Percentiles rank a stretch among this genome's conserved stretches.
phyloP scores from a whole-genome alignment of 2,329 filamentous ascomycete species.

The Amauroascus niger region DNA sequence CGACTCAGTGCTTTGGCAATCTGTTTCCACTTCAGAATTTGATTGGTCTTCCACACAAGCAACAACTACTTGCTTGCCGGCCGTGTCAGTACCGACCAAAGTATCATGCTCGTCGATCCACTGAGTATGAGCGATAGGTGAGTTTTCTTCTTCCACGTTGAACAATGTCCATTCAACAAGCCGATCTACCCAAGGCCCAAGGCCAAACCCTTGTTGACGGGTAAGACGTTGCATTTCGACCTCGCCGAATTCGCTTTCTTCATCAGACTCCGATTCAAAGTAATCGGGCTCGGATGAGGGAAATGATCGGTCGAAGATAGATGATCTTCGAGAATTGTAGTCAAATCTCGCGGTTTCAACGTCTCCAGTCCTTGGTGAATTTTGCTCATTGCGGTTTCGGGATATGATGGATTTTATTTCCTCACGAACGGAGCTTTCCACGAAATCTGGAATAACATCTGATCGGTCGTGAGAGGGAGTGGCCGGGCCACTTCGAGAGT shows the following conservation, averaged over 20 bases:
- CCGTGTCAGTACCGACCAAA: not conserved
- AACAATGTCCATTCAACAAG: conserved; percentile 51
- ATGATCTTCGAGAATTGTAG: conserved; percentile 16
- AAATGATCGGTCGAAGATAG: conserved; percentile 15
- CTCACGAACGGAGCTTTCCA: conserved; percentile 36
- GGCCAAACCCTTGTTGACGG: conserved; percentile 43
- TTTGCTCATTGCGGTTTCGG: not conserved
- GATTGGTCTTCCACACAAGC: conserved; percentile 17
- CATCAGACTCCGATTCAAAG: conserved; percentile 18
- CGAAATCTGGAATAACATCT: conserved; percentile 40
- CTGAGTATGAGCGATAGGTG: conserved; percentile 4
- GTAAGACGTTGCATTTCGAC: conserved; percentile 45
- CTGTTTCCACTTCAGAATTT: conserved; percentile 13
- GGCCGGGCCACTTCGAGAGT: conserved; percentile 18
- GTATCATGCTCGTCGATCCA: conserved; percentile 20
- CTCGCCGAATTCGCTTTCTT: conserved; percentile 40
- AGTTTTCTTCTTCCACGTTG: conserved; percentile 41
- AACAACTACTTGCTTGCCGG: not conserved
- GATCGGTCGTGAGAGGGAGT: conserved; percentile 18
- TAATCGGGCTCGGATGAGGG: conserved; percentile 19
- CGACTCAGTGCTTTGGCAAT: conserved; percentile 21
- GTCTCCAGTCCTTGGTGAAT: not conserved
- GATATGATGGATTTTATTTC: conserved; percentile 29
- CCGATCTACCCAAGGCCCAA: conserved; percentile 49
- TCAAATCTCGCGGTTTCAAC: conserved; percentile 17